A percentile compares a stretch with the other conserved stretches of the same genome.
phyloP scores from a whole-genome alignment of 495 filamentous ascomycete genomes.

The Penicillium canescens region DNA sequence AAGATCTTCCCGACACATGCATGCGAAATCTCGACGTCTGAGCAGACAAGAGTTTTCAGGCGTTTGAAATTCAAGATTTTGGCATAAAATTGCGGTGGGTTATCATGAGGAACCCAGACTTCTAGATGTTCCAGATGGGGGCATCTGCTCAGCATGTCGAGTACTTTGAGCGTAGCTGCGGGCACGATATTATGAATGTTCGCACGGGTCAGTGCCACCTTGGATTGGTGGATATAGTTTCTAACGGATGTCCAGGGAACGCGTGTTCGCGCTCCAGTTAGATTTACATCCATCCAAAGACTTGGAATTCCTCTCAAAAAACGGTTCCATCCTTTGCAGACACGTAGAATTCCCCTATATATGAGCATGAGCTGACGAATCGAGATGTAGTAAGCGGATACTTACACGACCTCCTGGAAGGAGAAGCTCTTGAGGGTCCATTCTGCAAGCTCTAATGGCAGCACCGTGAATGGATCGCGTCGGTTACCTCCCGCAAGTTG shows the following conservation, averaged over 20 bases:
- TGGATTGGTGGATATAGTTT: slow-evolving; percentile 44
- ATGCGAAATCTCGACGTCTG: slow-evolving; percentile 31
- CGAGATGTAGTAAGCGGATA: background rate
- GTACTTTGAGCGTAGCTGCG: slow-evolving; percentile 21
- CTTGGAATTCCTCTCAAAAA: slow-evolving; percentile 42
- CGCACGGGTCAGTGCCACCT: slow-evolving; percentile 39
- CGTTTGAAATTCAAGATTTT: slow-evolving; percentile 34
- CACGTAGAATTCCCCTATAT: slow-evolving; percentile 46
- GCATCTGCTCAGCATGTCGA: slow-evolving; percentile 40
- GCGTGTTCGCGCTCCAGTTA: slow-evolving; percentile 41
- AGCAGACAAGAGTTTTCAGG: slow-evolving; percentile 43
- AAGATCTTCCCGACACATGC: slow-evolving; percentile 39
- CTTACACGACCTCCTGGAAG: slow-evolving; percentile 54
- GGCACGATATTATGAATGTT: slow-evolving; percentile 35
- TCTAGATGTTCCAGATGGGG: slow-evolving; percentile 39
- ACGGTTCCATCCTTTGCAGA: slow-evolving; percentile 53
- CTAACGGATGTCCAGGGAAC: slow-evolving; percentile 41
- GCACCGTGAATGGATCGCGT: slow-evolving; percentile 44
- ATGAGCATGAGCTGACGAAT: background rate
- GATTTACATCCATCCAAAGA: slow-evolving; percentile 55
- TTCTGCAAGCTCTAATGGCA: slow-evolving; percentile 51
- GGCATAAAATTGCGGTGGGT: slow-evolving; percentile 24
- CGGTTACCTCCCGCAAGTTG: slow-evolving; percentile 44
- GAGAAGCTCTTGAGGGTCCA: slow-evolving; percentile 46
- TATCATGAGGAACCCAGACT: slow-evolving; percentile 18